Percentiles rank a stretch among this genome's conserved stretches.
These are phyloP conservation scores for Calonectria leucothoes DNA, from an alignment of 2,329 filamentous ascomycete species.

Conservation along the genomic window DNA sequence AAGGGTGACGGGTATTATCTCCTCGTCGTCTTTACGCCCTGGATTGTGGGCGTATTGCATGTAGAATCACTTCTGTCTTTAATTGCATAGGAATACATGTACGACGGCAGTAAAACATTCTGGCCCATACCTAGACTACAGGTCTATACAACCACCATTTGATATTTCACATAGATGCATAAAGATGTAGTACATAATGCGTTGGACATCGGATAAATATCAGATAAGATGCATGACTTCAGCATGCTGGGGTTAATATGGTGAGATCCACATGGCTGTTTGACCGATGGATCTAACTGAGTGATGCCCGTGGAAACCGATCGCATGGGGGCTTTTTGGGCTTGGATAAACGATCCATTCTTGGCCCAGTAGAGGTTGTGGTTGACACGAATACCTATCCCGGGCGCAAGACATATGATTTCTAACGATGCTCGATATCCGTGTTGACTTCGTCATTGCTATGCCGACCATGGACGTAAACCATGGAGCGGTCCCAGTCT, in stretches of 20 bases:
- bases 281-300: neutral
- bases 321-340: neutral
- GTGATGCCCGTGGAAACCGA: neutral
- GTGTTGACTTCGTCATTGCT: neutral
- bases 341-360: neutral
- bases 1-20: neutral
- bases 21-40: neutral
- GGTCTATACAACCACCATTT: neutral
- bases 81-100: neutral
- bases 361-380: neutral
- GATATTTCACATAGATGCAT: neutral
- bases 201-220: neutral
- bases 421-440: neutral
- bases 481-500: neutral
- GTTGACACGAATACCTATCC: neutral
- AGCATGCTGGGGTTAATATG: neutral
- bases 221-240: neutral
- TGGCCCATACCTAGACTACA: neutral
- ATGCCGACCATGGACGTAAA: neutral
- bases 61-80: neutral
- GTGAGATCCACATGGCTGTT: neutral
- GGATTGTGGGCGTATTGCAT: neutral
- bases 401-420: neutral
- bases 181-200: neutral
- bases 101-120: too few species aligned